Base-by-base conservation (phyloP, 768 basidiomycete species). In the Auricularia sp. region DNA sequence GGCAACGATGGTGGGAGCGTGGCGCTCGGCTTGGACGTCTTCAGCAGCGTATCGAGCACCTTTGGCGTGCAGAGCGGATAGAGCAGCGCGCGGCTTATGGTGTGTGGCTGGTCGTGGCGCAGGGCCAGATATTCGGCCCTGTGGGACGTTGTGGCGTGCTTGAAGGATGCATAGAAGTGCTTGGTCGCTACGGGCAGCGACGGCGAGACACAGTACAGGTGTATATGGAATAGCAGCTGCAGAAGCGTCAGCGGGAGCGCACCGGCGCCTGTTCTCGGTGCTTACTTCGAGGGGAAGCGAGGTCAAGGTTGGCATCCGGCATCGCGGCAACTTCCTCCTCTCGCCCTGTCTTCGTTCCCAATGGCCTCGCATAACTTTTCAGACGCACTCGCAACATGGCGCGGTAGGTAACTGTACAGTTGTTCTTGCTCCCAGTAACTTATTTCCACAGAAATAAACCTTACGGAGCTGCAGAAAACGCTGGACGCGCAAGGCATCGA, bases 401-500 rank as follows among this genome's bases (percentile, higher is more conserved):
- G 87, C 80, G 88, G 94, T 91, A 69, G 34, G 81, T 70, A 59
- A 42, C 39, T 42, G 39, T 42, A 42, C 39, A 42, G 39, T 42
- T 42, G 56, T 7, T 7, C 56, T 8, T 29, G 33, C 11, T 62
- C 18, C 11, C 23, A 1, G 23, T 6, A 6, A 6, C 8, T 10
- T 43, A 42, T 14, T 56, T 23, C 21, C 14, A 11, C 68, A 97
- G 93, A 87, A 67, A 90, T 99, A 70, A 88, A 91, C 74, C 83
- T 99, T 61, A 77, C 86, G 21, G 93, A 97, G 67, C 80, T 98
- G 34, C 96, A 98, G 77, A 95, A 93, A 78, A 88, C 87, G 3
- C 84, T 99, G 61, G 95, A 98, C 76, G 79, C 83, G 5, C 96
- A 98, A 66, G 95, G 94, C 3, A 82, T 98, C 39, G 95, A 98